Evolutionary conservation across 352 stramenopile species (phyloP), one percentile per base, ranked within the genome.

Genomic region (Plasmopara muralis): DNA sequence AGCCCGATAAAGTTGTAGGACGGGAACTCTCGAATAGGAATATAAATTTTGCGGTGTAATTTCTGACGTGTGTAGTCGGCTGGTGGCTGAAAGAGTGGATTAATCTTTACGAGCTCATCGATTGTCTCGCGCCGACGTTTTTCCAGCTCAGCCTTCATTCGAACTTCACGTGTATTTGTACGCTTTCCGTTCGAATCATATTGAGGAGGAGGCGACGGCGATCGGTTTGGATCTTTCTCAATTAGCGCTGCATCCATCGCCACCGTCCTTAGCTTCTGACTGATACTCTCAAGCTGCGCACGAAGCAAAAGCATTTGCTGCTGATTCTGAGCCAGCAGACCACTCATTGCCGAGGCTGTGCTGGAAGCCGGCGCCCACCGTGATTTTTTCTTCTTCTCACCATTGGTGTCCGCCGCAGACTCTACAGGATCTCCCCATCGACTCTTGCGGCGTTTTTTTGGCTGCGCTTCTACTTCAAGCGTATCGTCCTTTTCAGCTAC

Each of bases 1-100:
- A 99, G 68, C 4, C 95, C 97, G 44, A 99, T 99, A 68, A 99
- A 99, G 70, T 99, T 99, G 77, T 99, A 99, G 5, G 83, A 94
- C 0, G 97, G 97, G 78, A 96, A 98, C 38, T 99, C 89, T 39
- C 98, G 94, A 38, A 98, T 77, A 0, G 96, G 96, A 66, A 99
- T 98, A 59, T 96, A 97, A 53, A 99, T 93, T 74, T 98, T 98
- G 35, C 93, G 88, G 43, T 74, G 85, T 46, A 97, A 76, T 73
- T 98, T 98, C 52, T 91, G 77, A 46, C 86, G 90, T 46, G 92
- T 79, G 56, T 98, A 93, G 54, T 94, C 85, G 0, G 85, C 73
- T 6, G 87, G 85, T 12, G 81, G 83, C 5, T 81, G 84, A 43
- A 88, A 95, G 31, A 94, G 71, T 25, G 88, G 91, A 59, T 99